phyloP scores from a whole-genome alignment of 2,329 filamentous ascomycete genomes.

The Arachnomyces sp. region DNA sequence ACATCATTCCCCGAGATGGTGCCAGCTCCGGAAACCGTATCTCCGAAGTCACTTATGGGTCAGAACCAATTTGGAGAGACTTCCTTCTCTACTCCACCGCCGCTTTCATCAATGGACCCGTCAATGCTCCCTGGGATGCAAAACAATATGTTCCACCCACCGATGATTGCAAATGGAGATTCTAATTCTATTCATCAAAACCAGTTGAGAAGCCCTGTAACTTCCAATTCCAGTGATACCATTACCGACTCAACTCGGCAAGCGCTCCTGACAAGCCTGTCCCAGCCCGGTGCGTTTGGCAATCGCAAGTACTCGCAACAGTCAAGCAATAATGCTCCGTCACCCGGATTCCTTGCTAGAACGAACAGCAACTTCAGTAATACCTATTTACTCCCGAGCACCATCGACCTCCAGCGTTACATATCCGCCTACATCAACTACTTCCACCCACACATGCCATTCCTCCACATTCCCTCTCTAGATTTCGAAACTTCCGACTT shows the following conservation, averaged over 20 bases:
- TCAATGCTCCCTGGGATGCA: constrained; percentile 60
- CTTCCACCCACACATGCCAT: constrained; percentile 92
- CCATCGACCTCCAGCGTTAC: constrained; percentile 79
- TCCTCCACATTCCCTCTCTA: constrained; percentile 83
- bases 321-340: constrained; percentile 38
- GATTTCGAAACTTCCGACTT: constrained; percentile 76
- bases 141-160: constrained; percentile 44
- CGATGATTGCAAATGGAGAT: constrained; percentile 36
- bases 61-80: constrained; percentile 62
- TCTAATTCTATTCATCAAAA: constrained; percentile 42
- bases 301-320: constrained; percentile 55
- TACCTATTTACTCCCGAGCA: constrained; percentile 62
- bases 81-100: constrained; percentile 71
- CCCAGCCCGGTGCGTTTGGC: constrained; percentile 50
- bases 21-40: constrained; percentile 62
- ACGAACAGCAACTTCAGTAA: constrained; percentile 24
- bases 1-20: constrained; percentile 70
- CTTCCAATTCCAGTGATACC: constrained; percentile 55
- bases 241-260: constrained; percentile 61
- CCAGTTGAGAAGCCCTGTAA: constrained; percentile 52
- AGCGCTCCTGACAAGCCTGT: constrained; percentile 54
- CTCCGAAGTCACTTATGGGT: constrained; percentile 65
- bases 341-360: constrained; percentile 25
- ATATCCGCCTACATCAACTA: constrained; percentile 83
- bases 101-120: constrained; percentile 66